phyloP scores from a whole-genome alignment of 176 grass and related monocot genomes.

The Aechmea fasciata region DNA sequence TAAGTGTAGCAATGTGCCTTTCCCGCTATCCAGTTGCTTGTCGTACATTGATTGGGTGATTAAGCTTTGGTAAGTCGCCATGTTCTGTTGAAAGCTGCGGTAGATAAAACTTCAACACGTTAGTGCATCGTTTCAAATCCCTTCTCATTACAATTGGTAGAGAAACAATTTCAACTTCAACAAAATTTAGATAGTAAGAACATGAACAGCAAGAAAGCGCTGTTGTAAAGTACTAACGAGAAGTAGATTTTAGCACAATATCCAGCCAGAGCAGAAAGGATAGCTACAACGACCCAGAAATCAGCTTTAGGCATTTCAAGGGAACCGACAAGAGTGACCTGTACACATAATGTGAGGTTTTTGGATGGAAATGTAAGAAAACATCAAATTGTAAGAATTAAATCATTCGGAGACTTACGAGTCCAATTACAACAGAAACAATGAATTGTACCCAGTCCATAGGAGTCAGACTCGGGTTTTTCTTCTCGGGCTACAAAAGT shows the following conservation, averaged over 20 bases:
- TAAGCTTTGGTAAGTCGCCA: constrained; percentile 88
- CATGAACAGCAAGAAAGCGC: neutral
- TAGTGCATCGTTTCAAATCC: neutral
- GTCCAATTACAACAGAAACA: constrained; percentile 89
- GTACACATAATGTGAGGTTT: constrained; percentile 11
- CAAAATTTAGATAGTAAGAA: constrained; percentile 12
- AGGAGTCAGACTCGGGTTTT: constrained; percentile 90
- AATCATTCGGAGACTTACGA: constrained; percentile 57
- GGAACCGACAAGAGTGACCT: constrained; percentile 86
- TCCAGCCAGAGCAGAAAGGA: constrained; percentile 79
- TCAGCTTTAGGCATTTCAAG: constrained; percentile 97
- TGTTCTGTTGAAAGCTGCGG: constrained; percentile 93
- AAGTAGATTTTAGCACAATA: constrained; percentile 99
- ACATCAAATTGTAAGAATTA: constrained; percentile 3
- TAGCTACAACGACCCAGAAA: constrained; percentile 78
- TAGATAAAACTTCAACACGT: constrained; percentile 4
- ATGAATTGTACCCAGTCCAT: constrained; percentile 98
- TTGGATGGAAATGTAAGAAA: constrained; percentile 10
- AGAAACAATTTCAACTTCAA: neutral
- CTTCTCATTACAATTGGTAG: neutral
- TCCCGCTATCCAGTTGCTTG: constrained; percentile 96
- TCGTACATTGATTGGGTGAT: constrained; percentile 99
- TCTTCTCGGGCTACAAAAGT: constrained; percentile 85
- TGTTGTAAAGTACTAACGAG: constrained; percentile 55
- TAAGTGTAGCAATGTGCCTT: constrained; percentile 86